Conservation (phyloP, 2,329 filamentous ascomycete species). For the Pseudogymnoascus sp. region DNA sequence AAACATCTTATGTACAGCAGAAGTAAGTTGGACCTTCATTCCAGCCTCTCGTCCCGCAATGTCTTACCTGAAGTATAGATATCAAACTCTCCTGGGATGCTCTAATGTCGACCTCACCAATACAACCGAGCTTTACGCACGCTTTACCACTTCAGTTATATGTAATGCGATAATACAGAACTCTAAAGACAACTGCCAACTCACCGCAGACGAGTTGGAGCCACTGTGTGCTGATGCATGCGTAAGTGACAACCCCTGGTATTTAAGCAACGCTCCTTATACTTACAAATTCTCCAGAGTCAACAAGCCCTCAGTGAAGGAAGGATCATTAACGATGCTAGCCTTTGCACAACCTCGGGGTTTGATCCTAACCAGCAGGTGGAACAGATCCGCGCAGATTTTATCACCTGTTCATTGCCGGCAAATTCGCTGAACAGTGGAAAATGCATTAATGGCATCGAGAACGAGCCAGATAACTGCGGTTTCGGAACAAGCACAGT, state of each 20-base stretch:
- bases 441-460: constrained; percentile 68
- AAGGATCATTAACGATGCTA: constrained; percentile 66
- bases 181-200: constrained; percentile 63
- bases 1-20: constrained; percentile 64
- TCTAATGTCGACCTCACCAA: constrained; percentile 68
- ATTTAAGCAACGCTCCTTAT: constrained; percentile 17
- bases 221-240: constrained; percentile 89
- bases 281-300: constrained; percentile 45
- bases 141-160: constrained; percentile 85
- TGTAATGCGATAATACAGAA: constrained; percentile 94
- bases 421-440: constrained; percentile 62
- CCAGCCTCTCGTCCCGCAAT: constrained; percentile 8
- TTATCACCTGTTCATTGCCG: constrained; percentile 80
- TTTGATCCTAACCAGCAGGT: constrained; percentile 55
- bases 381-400: constrained; percentile 82
- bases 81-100: constrained; percentile 75
- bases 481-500: constrained; percentile 67
- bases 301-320: constrained; percentile 85
- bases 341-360: constrained; percentile 53
- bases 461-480: constrained; percentile 82
- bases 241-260: constrained; percentile 43
- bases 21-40: constrained; percentile 53
- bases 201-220: constrained; percentile 56
- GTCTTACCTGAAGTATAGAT: constrained; percentile 51
- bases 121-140: constrained; percentile 77